Base-by-base conservation (phyloP, 352 stramenopile genomes). In the Pythium angustatum region DNA sequence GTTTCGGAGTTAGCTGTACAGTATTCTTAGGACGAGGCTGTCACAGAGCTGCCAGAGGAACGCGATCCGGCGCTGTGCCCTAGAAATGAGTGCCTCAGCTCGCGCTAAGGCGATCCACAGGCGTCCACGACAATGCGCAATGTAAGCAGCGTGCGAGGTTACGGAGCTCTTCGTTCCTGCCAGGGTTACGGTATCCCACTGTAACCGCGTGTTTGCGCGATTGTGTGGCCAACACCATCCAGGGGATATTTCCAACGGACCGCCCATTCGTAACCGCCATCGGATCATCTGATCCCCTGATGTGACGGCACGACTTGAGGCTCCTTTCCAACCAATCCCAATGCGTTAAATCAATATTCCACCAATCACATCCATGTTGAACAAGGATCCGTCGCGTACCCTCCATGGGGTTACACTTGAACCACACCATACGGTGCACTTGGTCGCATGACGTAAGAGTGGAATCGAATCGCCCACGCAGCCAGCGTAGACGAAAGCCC, bases 331-430 rank as follows among this genome's bases (percentile, higher is more conserved):
- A 31, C 55, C 55, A 53, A 68, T 62, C 51, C 43, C 10, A 40
- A 1, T 1, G 45, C 34, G 22, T 51, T 51, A 50, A 43, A 41
- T 34, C 54, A 45, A 30, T 43, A 58, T 45, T 51, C 33, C 5
- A 65, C 48, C 48, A 58, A 69, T 69, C 48, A 31, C 3, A 49
- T 14, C 15, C 33, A 64, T 54, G 56, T 69, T 69, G 63, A 64
- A 64, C 63, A 58, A 58, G 45, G 36, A 59, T 50, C 38, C 34
- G 38, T 36, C 36, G 59, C 36, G 38, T 66, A 53, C 31, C 40
- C 45, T 50, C 2, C 50, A 1, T 5, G 2, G 31, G 50, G 50
- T 40, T 62, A 62, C 55, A 31, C 54, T 68, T 58, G 38, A 44
- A 56, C 33, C 52, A 50, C 24, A 43, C 17, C 44, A 31, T 31